phyloP scores from a whole-genome alignment of 495 filamentous ascomycete species.

The Friedmanniomyces simplex region DNA sequence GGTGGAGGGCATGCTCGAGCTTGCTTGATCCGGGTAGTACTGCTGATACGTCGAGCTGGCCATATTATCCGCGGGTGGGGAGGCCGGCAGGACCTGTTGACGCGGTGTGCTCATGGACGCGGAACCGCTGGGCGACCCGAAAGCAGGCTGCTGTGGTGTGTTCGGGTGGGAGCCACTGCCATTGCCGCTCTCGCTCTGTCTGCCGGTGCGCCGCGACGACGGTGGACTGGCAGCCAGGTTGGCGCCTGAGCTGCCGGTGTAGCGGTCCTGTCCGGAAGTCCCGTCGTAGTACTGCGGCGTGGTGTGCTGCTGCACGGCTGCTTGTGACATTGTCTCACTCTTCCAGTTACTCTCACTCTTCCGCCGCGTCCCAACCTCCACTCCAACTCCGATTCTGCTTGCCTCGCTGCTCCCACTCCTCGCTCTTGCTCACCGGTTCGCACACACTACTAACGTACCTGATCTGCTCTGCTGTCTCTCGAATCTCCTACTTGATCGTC shows the following conservation, averaged over 20 bases:
- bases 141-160: too few relatives aligned
- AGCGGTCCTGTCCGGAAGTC: too few relatives aligned
- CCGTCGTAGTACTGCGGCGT: conserved; percentile 28
- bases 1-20: conserved; percentile 41
- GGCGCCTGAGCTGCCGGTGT: conserved; percentile 33
- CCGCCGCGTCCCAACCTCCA: background rate
- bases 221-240: conserved; percentile 34
- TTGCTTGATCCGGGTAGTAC: conserved; percentile 23
- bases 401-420: background rate
- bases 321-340: conserved; percentile 36
- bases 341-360: background rate
- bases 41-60: conserved; percentile 22
- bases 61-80: conserved; percentile 33
- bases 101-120: conserved; percentile 34
- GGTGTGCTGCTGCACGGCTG: conserved; percentile 30
- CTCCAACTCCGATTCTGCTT: background rate
- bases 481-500: background rate
- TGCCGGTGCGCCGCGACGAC: conserved; percentile 36
- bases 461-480: too few relatives aligned
- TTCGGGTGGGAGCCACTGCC: too few relatives aligned
- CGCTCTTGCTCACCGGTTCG: background rate
- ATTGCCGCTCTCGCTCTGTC: conserved; percentile 41
- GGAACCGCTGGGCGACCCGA: conserved; percentile 25
- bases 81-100: conserved; percentile 29
- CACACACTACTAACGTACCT: background rate